phyloP scores from a whole-genome alignment of 169 alveolate species.

The Babesia divergens region DNA sequence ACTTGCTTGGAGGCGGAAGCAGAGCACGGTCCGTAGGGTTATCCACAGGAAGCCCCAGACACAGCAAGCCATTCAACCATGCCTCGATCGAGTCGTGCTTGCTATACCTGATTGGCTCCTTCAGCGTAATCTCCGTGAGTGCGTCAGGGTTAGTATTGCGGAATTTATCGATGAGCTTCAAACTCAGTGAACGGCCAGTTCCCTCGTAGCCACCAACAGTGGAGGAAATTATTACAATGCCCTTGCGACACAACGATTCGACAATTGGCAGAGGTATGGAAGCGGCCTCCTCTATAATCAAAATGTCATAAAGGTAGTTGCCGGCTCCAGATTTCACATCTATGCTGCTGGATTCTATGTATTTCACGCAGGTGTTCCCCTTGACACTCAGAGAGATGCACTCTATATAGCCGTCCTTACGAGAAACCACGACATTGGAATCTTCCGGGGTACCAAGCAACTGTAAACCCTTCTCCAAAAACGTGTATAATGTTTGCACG shows the following conservation, averaged over 20 bases:
- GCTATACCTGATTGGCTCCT: conserved; percentile 97
- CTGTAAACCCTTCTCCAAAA: conserved; percentile 91
- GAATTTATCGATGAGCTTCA: conserved; percentile 86
- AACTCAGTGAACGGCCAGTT: conserved; percentile 98
- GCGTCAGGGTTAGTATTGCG: conserved; percentile 78
- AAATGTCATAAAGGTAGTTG: conserved; percentile 90
- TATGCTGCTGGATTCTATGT: conserved; percentile 29
- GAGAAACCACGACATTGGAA: conserved; percentile 54
- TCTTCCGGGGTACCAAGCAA: conserved; percentile 89
- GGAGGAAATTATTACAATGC: conserved; percentile 93
- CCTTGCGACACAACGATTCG: conserved; percentile 88
- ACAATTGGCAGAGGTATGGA: conserved; percentile 98
- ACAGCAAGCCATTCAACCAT: conserved; percentile 94
- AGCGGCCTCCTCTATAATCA: conserved; percentile 99
- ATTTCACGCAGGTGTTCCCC: conserved; percentile 66
- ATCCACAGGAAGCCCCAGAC: conserved; percentile 92
- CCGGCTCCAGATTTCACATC: conserved; percentile 50
- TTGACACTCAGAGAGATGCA: conserved; percentile 36
- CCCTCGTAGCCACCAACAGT: conserved; percentile 99
- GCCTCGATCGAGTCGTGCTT: conserved; percentile 95
- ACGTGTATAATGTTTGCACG: conserved; percentile 94
- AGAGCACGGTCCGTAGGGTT: conserved; percentile 80
- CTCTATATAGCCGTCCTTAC: conserved; percentile 57
- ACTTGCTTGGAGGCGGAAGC: conserved; percentile 90
- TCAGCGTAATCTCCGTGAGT: conserved; percentile 82